Evolutionary conservation across 768 basidiomycete species (phyloP).

Genomic region (Boletellus ananas): DNA sequence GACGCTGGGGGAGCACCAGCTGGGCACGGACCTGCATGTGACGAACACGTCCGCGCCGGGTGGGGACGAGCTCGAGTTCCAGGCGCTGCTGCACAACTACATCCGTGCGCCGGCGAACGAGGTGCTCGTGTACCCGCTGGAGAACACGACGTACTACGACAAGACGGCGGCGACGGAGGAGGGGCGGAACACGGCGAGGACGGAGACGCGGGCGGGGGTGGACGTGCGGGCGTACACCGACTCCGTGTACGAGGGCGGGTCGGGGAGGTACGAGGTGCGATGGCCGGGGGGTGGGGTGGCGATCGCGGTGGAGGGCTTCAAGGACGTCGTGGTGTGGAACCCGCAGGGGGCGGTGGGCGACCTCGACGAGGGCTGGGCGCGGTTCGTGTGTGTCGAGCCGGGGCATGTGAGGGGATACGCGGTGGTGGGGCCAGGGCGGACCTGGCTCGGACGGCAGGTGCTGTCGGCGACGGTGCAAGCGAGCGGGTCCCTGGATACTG

Average conservation of each 20-base stretch:
- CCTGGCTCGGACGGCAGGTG: conserved; percentile 76
- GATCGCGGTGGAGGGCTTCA: conserved; percentile 53
- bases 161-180: conserved; percentile 67
- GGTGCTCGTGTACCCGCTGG: conserved; percentile 61
- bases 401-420: conserved; percentile 77
- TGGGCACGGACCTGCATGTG: conserved; percentile 80
- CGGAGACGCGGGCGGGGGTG: conserved; percentile 59
- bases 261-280: conserved; percentile 49
- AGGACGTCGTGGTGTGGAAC: conserved; percentile 94
- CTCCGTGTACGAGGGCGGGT: conserved; percentile 69
- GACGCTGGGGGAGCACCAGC: conserved; percentile 65
- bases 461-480: conserved; percentile 40
- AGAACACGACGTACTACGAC: conserved; percentile 67
- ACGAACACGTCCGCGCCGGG: conserved; percentile 42
- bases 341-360: conserved; percentile 78
- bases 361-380: conserved; percentile 82
- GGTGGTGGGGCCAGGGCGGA: conserved; percentile 54
- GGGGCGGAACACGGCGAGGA: conserved; percentile 45
- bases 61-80: conserved; percentile 67
- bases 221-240: conserved; percentile 69
- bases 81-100: conserved; percentile 92
- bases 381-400: conserved; percentile 89
- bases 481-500: conserved; percentile 5
- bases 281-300: conserved; percentile 58
- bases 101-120: conserved; percentile 60